Evolutionary conservation across 345 rosid genomes (phyloP), one percentile per base, ranked within the genome.

Genomic region (Euclidium syriacum): DNA sequence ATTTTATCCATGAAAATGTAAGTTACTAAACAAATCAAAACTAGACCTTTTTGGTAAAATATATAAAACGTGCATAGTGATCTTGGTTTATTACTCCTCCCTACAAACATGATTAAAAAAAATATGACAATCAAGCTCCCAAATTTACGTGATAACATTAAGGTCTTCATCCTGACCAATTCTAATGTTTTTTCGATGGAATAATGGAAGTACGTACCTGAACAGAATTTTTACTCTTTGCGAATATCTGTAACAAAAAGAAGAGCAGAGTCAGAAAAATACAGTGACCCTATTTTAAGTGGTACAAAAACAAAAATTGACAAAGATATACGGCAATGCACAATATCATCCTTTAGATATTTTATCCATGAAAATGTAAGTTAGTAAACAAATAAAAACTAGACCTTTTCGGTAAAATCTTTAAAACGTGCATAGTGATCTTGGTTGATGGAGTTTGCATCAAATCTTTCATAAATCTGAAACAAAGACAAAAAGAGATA

Each of bases 401-500:
- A 3, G 23, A 92, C 98, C 91, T 89, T 92, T 67, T 80, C 79
- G 33, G 83, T 59, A 69, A 92, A 92, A 68, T 87, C 79, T 40
- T 86, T 95, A 64, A 83, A 78, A 60, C 98, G 96, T 39, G 90
- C 95, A 77, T 83, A 78, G 63, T 85, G 87, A 4, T 47, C 89
- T 38, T 82, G 75, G 47, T 32, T 64, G 35, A 81, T 62, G 19
- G 89, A 81, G 34, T 72, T 78, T 35, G 81, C 85, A 62, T 75
- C 79, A 76, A 89, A 84, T 53, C 96, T 82, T 75, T 89, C 91
- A 74, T 78, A 92, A 38, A 92, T 76, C 98, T 92, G 85, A 52
- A 39, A 62, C 62, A 27, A 11, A 35, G 34, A 55, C 43, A n/a
- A 17, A 60, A 30, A 66, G 36, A 70, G 25, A n/a, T 72, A 52